A percentile compares a stretch with the other conserved stretches of the same genome.
These are phyloP conservation scores for Mycena olivaceomarginata DNA, from an alignment of 768 basidiomycete species.

Conservation along the genomic window DNA sequence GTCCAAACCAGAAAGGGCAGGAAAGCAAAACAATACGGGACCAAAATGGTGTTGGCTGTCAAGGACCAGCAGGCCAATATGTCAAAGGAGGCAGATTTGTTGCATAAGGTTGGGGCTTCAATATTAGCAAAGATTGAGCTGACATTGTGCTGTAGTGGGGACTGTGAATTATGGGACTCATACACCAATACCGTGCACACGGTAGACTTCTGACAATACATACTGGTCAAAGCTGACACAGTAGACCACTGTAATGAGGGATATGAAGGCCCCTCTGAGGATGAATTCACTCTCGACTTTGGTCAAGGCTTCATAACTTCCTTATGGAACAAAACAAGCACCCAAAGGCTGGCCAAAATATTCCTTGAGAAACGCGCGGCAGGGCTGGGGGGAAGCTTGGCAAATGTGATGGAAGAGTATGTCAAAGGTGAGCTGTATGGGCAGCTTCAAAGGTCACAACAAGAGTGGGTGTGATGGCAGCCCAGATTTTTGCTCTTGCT, in stretches of 20 bases:
- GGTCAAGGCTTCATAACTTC: not conserved
- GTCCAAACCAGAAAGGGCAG: not conserved
- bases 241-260: not conserved
- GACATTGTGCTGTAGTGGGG: not conserved
- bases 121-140: not conserved
- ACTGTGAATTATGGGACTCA: not conserved
- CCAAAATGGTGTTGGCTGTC: not conserved
- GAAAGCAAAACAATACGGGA: not conserved
- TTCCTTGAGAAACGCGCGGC: not conserved
- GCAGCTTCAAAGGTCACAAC: constrained; percentile 26
- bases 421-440: not conserved
- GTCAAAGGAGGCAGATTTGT: not conserved
- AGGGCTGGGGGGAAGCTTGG: constrained; percentile 7
- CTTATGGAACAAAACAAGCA: not conserved
- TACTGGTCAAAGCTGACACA: not conserved
- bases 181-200: not conserved
- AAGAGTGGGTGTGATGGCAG: constrained; percentile 21
- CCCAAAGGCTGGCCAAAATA: not conserved
- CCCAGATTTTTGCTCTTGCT: not conserved
- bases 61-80: not conserved
- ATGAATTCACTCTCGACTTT: constrained; percentile 19
- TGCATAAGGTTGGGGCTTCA: not conserved
- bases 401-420: constrained; percentile 20
- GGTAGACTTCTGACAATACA: not conserved
- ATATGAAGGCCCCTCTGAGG: not conserved